Evolutionary conservation across 495 filamentous ascomycete species (phyloP), one percentile per base, ranked within the genome.

Genomic region (Schizothecium vesticola): DNA sequence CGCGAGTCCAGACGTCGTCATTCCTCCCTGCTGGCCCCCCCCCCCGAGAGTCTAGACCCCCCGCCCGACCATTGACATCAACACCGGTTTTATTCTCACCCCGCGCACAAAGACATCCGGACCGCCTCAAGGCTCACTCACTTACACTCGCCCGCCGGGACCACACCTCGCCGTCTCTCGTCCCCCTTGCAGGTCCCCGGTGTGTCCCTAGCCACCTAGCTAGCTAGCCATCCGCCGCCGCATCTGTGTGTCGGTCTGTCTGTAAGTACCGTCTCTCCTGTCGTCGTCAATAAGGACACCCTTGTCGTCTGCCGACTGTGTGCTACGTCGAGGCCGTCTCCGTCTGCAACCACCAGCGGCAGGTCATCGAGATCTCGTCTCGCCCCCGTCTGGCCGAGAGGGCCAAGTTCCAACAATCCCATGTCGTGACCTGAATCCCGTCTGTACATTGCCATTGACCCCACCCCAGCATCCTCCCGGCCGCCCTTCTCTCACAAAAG

Each of bases 281-380:
- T 51, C 43, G 43, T 51, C 43, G 43, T 51, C 25, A 65, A 23
- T 57, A 65, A 65, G 19, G 25, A 65, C 55, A 23, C 28, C 55
- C 70, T 65, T 36, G 57, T 36, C 65, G 63, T 63, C 63, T 77
- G 67, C 70, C 74, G 67, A 69, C 70, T 70, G 65, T 63, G 76
- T 77, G 65, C 75, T 68, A 75, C 75, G 36, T 75, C 64, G 59
- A 68, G 63, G 55, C 59, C 67, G 68, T 62, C 67, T 43, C 69
- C 64, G 65, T 67, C 59, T 67, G 67, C 61, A 69, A 68, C 73
- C 61, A 57, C 33, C 65, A 65, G 55, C 68, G 58, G 70, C 70
- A 75, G 75, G 75, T 76, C 76, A 78, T 78, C 75, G 71, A 75
- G 73, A 77, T 73, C 75, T 71, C 60, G 67, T 58, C 71, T 67